Evolutionary conservation across 2,329 filamentous ascomycete genomes (phyloP).

Genomic region (Colletotrichum salicis): DNA sequence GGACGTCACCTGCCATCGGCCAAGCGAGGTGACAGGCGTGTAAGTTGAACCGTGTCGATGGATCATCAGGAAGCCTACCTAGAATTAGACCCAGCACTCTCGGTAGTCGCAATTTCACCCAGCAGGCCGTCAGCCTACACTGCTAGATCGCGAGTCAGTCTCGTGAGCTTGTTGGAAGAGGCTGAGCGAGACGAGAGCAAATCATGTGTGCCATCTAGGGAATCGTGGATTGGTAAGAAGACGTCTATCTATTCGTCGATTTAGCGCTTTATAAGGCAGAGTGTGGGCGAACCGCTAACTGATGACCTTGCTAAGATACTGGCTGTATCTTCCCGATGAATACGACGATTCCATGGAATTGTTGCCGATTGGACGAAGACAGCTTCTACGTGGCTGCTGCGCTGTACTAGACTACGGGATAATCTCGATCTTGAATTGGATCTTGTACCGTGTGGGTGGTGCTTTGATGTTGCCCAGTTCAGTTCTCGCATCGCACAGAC

Average conservation of each 20-base stretch:
- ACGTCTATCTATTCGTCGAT: not conserved
- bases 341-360: not conserved
- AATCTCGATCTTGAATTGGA: constrained; percentile 15
- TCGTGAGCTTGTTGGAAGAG: not conserved
- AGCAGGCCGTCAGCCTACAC: not conserved
- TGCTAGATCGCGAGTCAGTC: not conserved
- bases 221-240: not conserved
- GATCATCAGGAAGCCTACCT: not conserved
- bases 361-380: not conserved
- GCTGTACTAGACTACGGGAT: not conserved
- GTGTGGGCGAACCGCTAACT: not conserved
- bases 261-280: not conserved
- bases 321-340: not conserved
- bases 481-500: constrained; percentile 15
- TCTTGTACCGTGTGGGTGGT: not conserved
- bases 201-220: not conserved
- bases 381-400: not conserved
- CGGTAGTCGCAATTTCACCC: not conserved
- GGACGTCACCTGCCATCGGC: not conserved
- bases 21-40: constrained; percentile 6
- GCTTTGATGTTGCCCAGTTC: constrained; percentile 17
- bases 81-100: not conserved
- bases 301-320: not conserved
- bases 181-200: not conserved
- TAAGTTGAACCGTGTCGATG: not conserved